phyloP scores from a whole-genome alignment of 2,329 filamentous ascomycete genomes.

The Huntiella omanensis region DNA sequence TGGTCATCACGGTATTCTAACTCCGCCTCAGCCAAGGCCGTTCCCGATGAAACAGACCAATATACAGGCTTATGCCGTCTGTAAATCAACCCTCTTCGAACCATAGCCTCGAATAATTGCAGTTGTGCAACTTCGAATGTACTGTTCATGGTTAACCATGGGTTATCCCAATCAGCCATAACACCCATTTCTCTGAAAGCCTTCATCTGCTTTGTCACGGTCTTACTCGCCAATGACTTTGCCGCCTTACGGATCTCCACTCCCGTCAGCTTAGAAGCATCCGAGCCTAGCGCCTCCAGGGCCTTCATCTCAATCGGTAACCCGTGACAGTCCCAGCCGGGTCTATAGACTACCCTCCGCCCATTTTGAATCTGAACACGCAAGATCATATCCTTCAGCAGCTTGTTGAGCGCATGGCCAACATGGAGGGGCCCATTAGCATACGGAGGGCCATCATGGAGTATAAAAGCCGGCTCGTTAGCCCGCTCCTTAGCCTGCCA shows the following conservation, averaged over 20 bases:
- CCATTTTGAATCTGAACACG: constrained; percentile 62
- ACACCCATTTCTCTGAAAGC: constrained; percentile 56
- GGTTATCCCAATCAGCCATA: constrained; percentile 62
- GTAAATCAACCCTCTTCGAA: constrained; percentile 54
- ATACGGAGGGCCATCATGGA: constrained; percentile 94
- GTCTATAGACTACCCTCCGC: constrained; percentile 59
- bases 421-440: constrained; percentile 85
- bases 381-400: constrained; percentile 85
- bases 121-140: constrained; percentile 59
- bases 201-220: constrained; percentile 53
- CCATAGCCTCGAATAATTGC: constrained; percentile 56
- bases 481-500: constrained; percentile 54
- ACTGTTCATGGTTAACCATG: constrained; percentile 64
- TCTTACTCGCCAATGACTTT: constrained; percentile 44
- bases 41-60: constrained; percentile 65
- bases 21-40: constrained; percentile 68
- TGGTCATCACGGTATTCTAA: constrained; percentile 67
- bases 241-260: constrained; percentile 46
- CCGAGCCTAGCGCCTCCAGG: constrained; percentile 32
- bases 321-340: constrained; percentile 96
- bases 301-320: constrained; percentile 95
- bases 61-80: constrained; percentile 67
- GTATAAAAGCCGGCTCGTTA: constrained; percentile 45
- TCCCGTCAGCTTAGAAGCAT: constrained; percentile 23
- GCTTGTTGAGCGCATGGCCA: constrained; percentile 91